These are phyloP conservation scores for Trichothecium sympodiale DNA, from an alignment of 2,329 filamentous ascomycete genomes.

Conservation along the genomic window DNA sequence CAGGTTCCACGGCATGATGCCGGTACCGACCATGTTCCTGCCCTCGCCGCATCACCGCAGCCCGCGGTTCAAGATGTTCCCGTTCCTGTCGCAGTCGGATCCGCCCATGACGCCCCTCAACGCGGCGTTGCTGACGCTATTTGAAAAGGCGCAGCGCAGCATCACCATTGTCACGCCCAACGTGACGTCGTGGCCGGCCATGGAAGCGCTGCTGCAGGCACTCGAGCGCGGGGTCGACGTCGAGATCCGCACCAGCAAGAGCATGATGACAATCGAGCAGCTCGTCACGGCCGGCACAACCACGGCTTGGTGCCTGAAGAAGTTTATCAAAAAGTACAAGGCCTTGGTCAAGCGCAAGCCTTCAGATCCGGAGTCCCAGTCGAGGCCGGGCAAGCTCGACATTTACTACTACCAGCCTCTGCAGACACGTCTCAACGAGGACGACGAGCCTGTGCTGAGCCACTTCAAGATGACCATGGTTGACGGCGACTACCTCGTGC, in stretches of 20 bases:
- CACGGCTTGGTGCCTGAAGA: constrained; percentile 52
- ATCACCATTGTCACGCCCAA: constrained; percentile 73
- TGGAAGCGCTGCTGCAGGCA: constrained; percentile 49
- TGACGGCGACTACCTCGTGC: constrained; percentile 53
- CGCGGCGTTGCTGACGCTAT: constrained; percentile 47
- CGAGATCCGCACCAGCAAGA: constrained; percentile 52
- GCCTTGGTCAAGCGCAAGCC: constrained; percentile 10
- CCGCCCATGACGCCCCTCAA: constrained; percentile 60
- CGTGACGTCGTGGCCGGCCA: constrained; percentile 54
- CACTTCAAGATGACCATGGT: constrained; percentile 71
- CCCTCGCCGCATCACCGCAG: constrained; percentile 65
- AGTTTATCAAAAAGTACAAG: constrained; percentile 45
- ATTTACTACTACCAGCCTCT: constrained; percentile 47
- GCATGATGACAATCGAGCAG: constrained; percentile 71
- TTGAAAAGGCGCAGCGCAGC: constrained; percentile 42
- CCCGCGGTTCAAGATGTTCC: constrained; percentile 49
- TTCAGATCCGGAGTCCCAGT: constrained; percentile 30
- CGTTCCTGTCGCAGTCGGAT: constrained; percentile 35
- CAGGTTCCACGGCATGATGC: constrained; percentile 10
- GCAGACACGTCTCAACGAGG: constrained; percentile 14
- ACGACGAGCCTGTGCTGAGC: constrained; percentile 55
- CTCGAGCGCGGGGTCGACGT: constrained; percentile 58
- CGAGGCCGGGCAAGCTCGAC: constrained; percentile 34
- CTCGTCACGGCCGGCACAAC: constrained; percentile 69
- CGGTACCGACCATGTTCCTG: constrained; percentile 50